Evolutionary conservation across 1,284 basidiomycete genomes (phyloP).

Genomic region (Apiotrichum gamsii): DNA sequence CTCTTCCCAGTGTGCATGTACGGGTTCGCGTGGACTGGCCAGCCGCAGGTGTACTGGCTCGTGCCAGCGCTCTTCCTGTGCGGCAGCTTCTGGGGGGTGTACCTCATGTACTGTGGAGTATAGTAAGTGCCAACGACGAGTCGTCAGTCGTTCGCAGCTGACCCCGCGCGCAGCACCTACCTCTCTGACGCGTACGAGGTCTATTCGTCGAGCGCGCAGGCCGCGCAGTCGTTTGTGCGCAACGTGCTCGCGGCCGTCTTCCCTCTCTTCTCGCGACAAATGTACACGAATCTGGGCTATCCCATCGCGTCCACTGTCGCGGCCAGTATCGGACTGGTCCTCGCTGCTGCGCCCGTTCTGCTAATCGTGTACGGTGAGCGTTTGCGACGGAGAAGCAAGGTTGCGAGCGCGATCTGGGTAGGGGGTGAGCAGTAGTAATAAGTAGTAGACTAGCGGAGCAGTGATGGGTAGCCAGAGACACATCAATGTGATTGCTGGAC

Average conservation of each 20-base stretch:
- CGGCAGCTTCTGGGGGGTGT: constrained; percentile 31
- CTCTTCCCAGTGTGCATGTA: constrained; percentile 35
- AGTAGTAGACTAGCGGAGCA: no score
- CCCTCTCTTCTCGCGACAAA: constrained; percentile 38
- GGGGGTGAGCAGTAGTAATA: no score
- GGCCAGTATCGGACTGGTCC: constrained; percentile 34
- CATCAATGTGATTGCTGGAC: no score
- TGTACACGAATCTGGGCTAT: constrained; percentile 43
- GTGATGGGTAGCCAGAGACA: no score
- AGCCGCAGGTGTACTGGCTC: constrained; percentile 29
- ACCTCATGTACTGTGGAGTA: constrained; percentile 36
- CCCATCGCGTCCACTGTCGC: constrained; percentile 40
- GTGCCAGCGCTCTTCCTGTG: constrained; percentile 32
- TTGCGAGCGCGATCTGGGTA: constrained; percentile 27
- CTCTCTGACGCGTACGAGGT: constrained; percentile 43
- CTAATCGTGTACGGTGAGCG: constrained; percentile 40
- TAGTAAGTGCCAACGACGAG: constrained; percentile 33
- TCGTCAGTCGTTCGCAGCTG: background rate
- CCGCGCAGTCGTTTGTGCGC: constrained; percentile 41
- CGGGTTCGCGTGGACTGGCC: constrained; percentile 42
- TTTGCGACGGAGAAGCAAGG: constrained; percentile 38
- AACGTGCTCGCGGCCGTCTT: constrained; percentile 39
- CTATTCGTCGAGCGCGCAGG: constrained; percentile 46
- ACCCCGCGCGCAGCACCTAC: constrained; percentile 30
- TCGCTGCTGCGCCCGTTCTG: constrained; percentile 37